phyloP scores from a whole-genome alignment of 2,329 filamentous ascomycete genomes.

The Pseudogymnoascus sp. region DNA sequence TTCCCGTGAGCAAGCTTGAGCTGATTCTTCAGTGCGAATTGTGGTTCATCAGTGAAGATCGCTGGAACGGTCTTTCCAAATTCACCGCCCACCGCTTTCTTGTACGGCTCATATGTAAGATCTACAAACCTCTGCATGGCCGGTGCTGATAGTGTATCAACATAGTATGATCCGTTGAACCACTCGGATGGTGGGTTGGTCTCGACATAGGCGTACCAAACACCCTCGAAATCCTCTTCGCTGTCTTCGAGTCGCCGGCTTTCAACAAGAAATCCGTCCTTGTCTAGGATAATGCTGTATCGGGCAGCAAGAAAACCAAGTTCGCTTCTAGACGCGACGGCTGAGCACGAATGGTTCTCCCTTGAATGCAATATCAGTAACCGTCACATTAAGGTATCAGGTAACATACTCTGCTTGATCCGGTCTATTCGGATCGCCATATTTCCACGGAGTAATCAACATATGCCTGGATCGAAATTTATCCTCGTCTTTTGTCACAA shows the following conservation, averaged over 20 bases:
- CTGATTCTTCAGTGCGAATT: conserved; percentile 27
- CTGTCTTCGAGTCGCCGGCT: conserved; percentile 17
- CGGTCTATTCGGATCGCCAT: not conserved
- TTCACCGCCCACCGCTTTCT: conserved; percentile 23
- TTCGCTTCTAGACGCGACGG: conserved; percentile 18
- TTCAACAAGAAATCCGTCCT: conserved; percentile 22
- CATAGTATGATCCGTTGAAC: conserved; percentile 29
- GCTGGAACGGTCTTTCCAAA: conserved; percentile 27
- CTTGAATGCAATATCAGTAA: not conserved
- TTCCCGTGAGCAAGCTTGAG: conserved; percentile 20
- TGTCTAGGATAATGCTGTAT: conserved; percentile 23
- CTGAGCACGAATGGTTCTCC: conserved; percentile 11
- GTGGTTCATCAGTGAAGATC: conserved; percentile 30
- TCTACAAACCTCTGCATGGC: conserved; percentile 27
- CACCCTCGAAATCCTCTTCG: conserved; percentile 18
- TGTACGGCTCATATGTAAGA: conserved; percentile 28
- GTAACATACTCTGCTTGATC: not conserved
- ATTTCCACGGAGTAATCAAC: conserved; percentile 21
- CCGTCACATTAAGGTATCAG: not conserved
- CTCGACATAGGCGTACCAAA: conserved; percentile 30
- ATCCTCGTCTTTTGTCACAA: conserved; percentile 22
- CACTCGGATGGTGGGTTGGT: conserved; percentile 24
- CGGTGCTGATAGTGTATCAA: conserved; percentile 26
- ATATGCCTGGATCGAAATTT: conserved; percentile 26
- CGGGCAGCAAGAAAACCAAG: conserved; percentile 23